Conservation (phyloP, 1,139 yeast species). For the Candida dubliniensis region DNA sequence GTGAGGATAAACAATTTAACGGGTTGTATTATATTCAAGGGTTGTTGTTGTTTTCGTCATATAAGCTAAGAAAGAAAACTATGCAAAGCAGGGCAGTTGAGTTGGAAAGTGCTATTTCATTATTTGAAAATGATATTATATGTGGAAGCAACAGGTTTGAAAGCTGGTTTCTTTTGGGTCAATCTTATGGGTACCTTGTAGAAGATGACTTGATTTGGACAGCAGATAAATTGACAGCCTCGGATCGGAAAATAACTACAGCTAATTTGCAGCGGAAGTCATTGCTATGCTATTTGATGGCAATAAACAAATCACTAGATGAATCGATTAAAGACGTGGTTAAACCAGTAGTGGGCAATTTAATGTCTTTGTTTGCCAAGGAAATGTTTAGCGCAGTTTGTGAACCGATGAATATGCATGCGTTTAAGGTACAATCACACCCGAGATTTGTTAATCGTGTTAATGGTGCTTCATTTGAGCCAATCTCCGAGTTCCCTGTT, state of each 20-base stretch:
- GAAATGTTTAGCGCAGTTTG: constrained; percentile 61
- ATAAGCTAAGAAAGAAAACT: constrained; percentile 66
- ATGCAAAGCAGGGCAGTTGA: constrained; percentile 83
- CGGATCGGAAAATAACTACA: constrained; percentile 61
- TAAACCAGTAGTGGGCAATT: constrained; percentile 38
- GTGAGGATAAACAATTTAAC: constrained; percentile 23
- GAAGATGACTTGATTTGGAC: constrained; percentile 93
- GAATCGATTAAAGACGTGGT: constrained; percentile 19
- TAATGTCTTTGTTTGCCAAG: constrained; percentile 60
- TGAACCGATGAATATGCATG: constrained; percentile 68
- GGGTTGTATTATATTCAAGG: constrained; percentile 81
- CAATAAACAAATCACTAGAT: constrained; percentile 50
- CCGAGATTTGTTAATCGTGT: constrained; percentile 35
- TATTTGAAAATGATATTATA: constrained; percentile 64
- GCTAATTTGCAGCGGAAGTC: constrained; percentile 71
- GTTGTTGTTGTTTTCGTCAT: constrained; percentile 61
- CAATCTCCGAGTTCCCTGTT: constrained; percentile 22
- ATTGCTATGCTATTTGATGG: constrained; percentile 73
- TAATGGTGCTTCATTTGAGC: constrained; percentile 25
- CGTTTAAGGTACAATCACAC: constrained; percentile 41
- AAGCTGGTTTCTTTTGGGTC: constrained; percentile 84
- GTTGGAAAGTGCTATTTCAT: constrained; percentile 67
- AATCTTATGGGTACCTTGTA: constrained; percentile 73
- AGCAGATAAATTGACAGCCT: constrained; percentile 72
- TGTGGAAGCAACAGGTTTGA: constrained; percentile 72